phyloP scores from a whole-genome alignment of 1,284 basidiomycete genomes.

The Malassezia obtusa region DNA sequence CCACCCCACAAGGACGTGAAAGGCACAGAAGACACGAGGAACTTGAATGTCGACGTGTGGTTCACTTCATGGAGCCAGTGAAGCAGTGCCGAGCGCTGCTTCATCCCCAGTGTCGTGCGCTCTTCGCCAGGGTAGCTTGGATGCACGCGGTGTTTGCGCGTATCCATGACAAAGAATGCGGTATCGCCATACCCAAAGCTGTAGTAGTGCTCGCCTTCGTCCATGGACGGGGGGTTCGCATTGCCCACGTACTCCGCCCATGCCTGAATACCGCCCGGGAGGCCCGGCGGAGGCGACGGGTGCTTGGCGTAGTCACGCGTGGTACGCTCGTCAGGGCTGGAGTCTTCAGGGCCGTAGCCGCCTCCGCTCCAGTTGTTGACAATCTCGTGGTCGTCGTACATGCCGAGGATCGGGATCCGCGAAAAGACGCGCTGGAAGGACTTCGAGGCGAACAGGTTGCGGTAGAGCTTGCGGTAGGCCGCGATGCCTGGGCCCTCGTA shows the following conservation, averaged over 20 bases:
- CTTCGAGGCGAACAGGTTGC: slow-evolving; percentile 41
- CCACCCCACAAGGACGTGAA: slow-evolving; percentile 66
- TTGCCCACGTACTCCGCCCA: slow-evolving; percentile 61
- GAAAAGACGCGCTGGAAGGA: slow-evolving; percentile 42
- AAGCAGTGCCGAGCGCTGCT: slow-evolving; percentile 59
- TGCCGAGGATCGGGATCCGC: slow-evolving; percentile 40
- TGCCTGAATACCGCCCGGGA: slow-evolving; percentile 57
- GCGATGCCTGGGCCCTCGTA: slow-evolving; percentile 28
- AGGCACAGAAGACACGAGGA: slow-evolving; percentile 66
- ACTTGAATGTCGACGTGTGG: slow-evolving; percentile 67
- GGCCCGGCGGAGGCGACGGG: slow-evolving; percentile 45
- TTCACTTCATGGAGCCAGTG: slow-evolving; percentile 62
- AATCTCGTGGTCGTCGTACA: slow-evolving; percentile 46
- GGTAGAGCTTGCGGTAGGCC: slow-evolving; percentile 42
- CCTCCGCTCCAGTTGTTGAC: slow-evolving; percentile 42
- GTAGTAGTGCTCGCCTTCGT: slow-evolving; percentile 56
- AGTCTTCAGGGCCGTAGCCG: slow-evolving; percentile 12
- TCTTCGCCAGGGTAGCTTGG: slow-evolving; percentile 50
- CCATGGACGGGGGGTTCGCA: slow-evolving; percentile 57
- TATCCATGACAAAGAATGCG: slow-evolving; percentile 68
- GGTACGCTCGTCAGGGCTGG: neutral
- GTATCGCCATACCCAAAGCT: slow-evolving; percentile 39
- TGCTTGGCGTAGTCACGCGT: slow-evolving; percentile 53
- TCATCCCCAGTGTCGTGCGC: slow-evolving; percentile 63
- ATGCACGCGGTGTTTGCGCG: slow-evolving; percentile 58